phyloP scores from a whole-genome alignment of 306 rosid species.

The Hippophae gyantsensis region DNA sequence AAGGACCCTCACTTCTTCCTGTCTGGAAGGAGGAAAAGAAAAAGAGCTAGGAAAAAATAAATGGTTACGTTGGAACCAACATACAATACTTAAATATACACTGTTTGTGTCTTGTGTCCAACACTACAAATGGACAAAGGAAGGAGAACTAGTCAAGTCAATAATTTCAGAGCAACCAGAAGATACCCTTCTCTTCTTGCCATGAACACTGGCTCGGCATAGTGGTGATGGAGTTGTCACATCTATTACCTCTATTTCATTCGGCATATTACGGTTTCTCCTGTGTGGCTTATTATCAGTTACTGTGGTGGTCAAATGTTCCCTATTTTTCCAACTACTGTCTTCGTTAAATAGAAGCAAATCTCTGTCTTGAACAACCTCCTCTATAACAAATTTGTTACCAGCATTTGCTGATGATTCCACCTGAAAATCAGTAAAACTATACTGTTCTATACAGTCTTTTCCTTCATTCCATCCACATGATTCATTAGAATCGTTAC shows the following conservation, averaged over 20 bases:
- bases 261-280: conserved; percentile 14
- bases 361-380: conserved; percentile 11
- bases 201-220: conserved; percentile 34
- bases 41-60: too few species aligned
- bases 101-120: neutral
- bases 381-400: conserved; percentile 12
- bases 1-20: too few species aligned
- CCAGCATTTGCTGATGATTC: conserved; percentile 14
- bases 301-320: conserved; percentile 7
- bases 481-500: conserved; percentile 3
- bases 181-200: conserved; percentile 48
- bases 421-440: conserved; percentile 14
- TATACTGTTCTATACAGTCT: conserved; percentile 14
- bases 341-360: conserved; percentile 1
- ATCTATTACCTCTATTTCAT: conserved; percentile 59
- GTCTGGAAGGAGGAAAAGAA: too few species aligned
- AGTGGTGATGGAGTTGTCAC: conserved; percentile 70
- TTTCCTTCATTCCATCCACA: conserved; percentile 22
- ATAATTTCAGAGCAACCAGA: conserved; percentile 34
- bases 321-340: conserved; percentile 16
- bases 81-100: too few species aligned
- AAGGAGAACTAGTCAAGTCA: conserved; percentile 72
- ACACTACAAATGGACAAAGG: conserved; percentile 45
- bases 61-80: too few species aligned
- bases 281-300: conserved; percentile 9